These are phyloP conservation scores for Lipomyces starkeyi DNA, from an alignment of 805 yeast species.

Conservation along the genomic window DNA sequence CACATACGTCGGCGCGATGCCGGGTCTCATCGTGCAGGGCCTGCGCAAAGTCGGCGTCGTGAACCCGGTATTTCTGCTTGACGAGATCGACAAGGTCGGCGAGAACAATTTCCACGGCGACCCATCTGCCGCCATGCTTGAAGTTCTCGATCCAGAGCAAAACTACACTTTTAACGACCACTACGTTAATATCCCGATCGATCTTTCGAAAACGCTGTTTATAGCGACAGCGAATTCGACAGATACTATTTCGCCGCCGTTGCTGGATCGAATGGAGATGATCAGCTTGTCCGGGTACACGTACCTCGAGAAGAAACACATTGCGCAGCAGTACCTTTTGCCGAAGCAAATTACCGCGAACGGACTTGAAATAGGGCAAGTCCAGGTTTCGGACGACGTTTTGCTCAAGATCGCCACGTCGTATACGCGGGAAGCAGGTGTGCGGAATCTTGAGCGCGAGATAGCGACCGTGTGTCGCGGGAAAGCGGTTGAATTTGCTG, in stretches of 20 bases:
- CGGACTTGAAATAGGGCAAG: constrained; percentile 58
- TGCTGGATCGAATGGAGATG: constrained; percentile 83
- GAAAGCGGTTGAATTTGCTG: constrained; percentile 74
- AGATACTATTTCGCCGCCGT: constrained; percentile 71
- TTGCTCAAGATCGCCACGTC: constrained; percentile 66
- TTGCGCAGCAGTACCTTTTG: constrained; percentile 69
- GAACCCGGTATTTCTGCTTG: constrained; percentile 83
- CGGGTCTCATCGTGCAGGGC: constrained; percentile 80
- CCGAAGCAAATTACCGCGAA: constrained; percentile 77
- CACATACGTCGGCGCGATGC: constrained; percentile 92
- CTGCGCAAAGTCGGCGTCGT: constrained; percentile 73
- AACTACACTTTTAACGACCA: constrained; percentile 78
- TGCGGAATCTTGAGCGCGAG: constrained; percentile 75
- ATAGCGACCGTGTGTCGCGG: constrained; percentile 79
- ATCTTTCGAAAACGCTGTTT: constrained; percentile 78
- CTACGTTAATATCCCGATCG: constrained; percentile 84
- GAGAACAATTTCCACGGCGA: constrained; percentile 75
- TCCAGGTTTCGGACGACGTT: constrained; percentile 58
- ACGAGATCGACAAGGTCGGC: constrained; percentile 82
- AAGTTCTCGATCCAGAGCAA: constrained; percentile 90
- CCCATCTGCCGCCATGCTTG: constrained; percentile 87
- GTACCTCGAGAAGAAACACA: constrained; percentile 73
- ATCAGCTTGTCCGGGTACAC: constrained; percentile 82
- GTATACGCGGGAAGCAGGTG: constrained; percentile 87
- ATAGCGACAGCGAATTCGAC: constrained; percentile 87